Conservation (phyloP, 202 grass and related monocot species). For the Thinopyrum obtusiflorum region DNA sequence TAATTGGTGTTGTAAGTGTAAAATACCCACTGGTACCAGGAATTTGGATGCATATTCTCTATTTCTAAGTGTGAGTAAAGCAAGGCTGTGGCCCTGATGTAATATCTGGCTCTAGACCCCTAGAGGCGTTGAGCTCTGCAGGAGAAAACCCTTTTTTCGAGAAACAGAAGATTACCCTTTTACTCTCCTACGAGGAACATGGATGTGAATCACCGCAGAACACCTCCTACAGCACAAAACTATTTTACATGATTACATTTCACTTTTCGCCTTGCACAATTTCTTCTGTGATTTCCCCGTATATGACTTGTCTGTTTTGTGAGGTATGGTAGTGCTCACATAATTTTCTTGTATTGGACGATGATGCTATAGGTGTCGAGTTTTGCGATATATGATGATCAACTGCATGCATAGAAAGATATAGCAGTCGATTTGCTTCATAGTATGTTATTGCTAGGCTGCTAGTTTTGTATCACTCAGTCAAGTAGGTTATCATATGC, state of each 20-base stretch:
- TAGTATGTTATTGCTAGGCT: constrained; percentile 5
- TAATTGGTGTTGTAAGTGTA: not conserved
- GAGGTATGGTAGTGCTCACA: not conserved
- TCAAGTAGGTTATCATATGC: not conserved
- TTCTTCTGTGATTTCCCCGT: not conserved
- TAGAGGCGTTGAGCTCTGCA: not conserved
- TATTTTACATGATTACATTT: not conserved
- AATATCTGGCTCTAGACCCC: not conserved
- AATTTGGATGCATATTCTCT: not conserved
- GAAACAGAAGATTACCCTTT: too few relatives aligned
- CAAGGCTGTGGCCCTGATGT: not conserved
- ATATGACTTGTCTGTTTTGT: not conserved
- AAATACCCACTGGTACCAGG: not conserved
- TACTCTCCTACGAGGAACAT: not conserved
- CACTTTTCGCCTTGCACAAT: not conserved
- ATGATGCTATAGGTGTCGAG: not conserved
- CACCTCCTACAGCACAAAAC: not conserved
- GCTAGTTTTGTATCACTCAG: not conserved
- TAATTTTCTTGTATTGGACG: not conserved
- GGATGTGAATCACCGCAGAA: not conserved
- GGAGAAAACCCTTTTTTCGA: not conserved
- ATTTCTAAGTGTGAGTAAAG: not conserved
- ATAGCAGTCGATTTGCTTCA: not conserved
- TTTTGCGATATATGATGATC: constrained; percentile 6
- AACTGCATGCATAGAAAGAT: not conserved